A percentile compares a stretch with the other conserved stretches of the same genome.
phyloP scores from a whole-genome alignment of 371 early-diverging fungal species.

The Actinomucor elegans region DNA sequence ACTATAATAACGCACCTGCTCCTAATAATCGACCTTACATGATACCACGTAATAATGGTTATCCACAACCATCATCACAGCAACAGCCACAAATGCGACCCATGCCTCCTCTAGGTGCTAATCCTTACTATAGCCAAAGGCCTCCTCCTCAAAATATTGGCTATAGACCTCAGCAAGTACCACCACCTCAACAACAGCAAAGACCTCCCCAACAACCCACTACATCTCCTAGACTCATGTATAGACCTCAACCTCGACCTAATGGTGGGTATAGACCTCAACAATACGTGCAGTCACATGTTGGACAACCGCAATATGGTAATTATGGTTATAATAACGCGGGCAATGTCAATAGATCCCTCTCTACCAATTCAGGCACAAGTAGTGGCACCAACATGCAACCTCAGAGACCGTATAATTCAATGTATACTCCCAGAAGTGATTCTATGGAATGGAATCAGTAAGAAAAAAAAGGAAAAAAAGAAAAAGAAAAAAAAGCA shows the following conservation, averaged over 20 bases:
- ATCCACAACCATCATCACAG: constrained; percentile 4
- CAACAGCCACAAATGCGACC: constrained; percentile 11
- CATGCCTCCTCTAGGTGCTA: constrained; percentile 4
- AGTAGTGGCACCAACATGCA: constrained; percentile 3
- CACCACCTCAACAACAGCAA: not conserved
- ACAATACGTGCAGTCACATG: constrained; percentile 10
- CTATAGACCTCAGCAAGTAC: constrained; percentile 5
- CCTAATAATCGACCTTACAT: constrained; percentile 22
- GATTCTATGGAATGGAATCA: constrained; percentile 30
- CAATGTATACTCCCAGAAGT: constrained; percentile 16
- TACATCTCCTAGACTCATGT: constrained; percentile 19
- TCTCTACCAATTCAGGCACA: constrained; percentile 2
- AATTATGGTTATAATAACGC: constrained; percentile 15
- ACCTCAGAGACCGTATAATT: constrained; percentile 13
- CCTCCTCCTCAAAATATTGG: constrained; percentile 7
- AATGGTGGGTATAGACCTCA: constrained; percentile 13
- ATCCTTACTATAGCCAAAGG: constrained; percentile 12
- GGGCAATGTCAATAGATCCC: constrained; percentile 17
- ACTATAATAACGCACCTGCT: constrained; percentile 15
- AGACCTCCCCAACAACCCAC: constrained; percentile 1
- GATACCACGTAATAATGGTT: constrained; percentile 4
- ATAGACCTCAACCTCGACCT: constrained; percentile 21
- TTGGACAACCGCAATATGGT: constrained; percentile 19
- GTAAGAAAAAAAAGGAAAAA: constrained; percentile 7
- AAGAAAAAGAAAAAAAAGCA: constrained; percentile 8